A percentile compares a stretch with the other conserved stretches of the same genome.
Evolutionary conservation across 2,329 filamentous ascomycete species (phyloP).

Genomic region (Fusarium sp.): DNA sequence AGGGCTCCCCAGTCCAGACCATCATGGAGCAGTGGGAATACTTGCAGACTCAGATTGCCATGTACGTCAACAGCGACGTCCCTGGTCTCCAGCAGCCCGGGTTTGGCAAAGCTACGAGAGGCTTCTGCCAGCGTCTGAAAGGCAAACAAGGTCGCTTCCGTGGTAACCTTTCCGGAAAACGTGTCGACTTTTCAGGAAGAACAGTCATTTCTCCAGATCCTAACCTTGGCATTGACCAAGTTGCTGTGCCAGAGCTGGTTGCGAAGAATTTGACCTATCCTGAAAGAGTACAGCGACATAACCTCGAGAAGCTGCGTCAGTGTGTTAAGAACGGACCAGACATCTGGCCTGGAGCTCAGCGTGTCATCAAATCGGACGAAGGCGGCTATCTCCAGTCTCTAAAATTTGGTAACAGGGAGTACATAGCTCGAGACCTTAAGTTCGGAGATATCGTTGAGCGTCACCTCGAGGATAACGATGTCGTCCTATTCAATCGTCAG

Average conservation of each 20-base stretch:
- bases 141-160: conserved; percentile 98
- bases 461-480: conserved; percentile 93
- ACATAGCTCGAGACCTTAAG: conserved; percentile 79
- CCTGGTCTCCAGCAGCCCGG: conserved; percentile 91
- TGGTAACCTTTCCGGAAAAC: conserved; percentile 96
- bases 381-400: conserved; percentile 78
- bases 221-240: conserved; percentile 92
- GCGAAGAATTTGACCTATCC: conserved; percentile 97
- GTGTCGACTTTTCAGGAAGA: conserved; percentile 97
- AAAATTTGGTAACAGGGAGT: conserved; percentile 78
- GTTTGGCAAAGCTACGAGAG: conserved; percentile 88
- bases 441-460: conserved; percentile 93
- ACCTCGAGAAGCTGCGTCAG: conserved; percentile 82
- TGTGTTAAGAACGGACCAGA: conserved; percentile 81
- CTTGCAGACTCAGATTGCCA: conserved; percentile 91
- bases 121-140: conserved; percentile 95
- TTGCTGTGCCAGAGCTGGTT: conserved; percentile 91
- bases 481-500: conserved; percentile 97
- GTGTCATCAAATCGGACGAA: conserved; percentile 78
- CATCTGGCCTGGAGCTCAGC: conserved; percentile 90
- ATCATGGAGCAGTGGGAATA: conserved; percentile 99
- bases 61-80: conserved; percentile 98
- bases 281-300: conserved; percentile 86
- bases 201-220: conserved; percentile 98
- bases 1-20: conserved; percentile 86